Evolutionary conservation across 805 yeast species (phyloP), one percentile per base, ranked within the genome.

Genomic region (Pichia phayaonensis): DNA sequence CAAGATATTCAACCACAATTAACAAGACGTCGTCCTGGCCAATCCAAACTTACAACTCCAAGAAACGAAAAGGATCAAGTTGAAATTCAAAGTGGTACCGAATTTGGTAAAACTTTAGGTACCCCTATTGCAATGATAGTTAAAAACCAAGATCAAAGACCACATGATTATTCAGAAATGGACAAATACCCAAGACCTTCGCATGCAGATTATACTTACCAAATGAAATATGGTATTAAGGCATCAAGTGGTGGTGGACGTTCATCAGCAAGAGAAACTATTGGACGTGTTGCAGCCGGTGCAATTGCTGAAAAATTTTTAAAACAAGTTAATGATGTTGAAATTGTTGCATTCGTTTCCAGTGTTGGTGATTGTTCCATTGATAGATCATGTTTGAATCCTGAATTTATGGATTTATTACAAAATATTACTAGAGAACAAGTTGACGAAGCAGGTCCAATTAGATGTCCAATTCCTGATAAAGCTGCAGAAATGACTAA

Each of bases 281-380:
- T 94, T 61, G 99, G 99, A 51, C 81, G 99, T 69, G 99, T 94
- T 48, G 98, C 98, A 45, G 98, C 97, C 10, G 97, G 97, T 63
- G 98, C 97, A 47, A 83, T 94, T 68, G 99, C 99, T 46, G 99
- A 94, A 69, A 92, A 90, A 71, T 83, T 88, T 56, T 77, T 94
- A 63, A 64, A 71, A 45, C 81, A 84, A 59, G 85, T 86, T 49
- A 82, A 85, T 64, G 78, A 80, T 53, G 94, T 94, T 44, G 98
- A 92, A 69, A 88, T 94, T 61, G 97, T 94, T 45, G 99, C 97
- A 0, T 94, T 94, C 69, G 97, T 92, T 22, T 80, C 94, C n/a
- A 85, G 87, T 53, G 96, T 94, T 55, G 99, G 99, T 42, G 74
- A 77, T 26, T 75, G 86, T 46, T 71, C 84, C 59, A 84, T 94